phyloP scores from a whole-genome alignment of 768 basidiomycete genomes.

The Lactifluus piperatus region DNA sequence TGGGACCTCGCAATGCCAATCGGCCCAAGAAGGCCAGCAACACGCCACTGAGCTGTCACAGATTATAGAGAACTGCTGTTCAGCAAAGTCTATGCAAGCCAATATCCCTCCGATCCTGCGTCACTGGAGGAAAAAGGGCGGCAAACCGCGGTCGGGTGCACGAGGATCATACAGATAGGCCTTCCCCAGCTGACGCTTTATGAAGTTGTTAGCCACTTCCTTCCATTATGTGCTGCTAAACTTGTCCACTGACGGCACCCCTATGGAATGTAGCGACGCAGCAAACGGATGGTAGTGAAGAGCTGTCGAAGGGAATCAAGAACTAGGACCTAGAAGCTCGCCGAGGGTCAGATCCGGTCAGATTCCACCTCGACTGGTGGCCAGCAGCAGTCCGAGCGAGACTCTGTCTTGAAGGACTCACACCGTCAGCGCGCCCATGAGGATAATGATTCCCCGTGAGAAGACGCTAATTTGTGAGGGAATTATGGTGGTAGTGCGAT shows the following conservation, averaged over 20 bases:
- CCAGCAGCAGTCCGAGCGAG: not conserved
- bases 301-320: not conserved
- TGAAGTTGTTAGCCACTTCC: not conserved
- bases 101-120: not conserved
- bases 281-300: not conserved
- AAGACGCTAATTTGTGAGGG: not conserved
- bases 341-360: not conserved
- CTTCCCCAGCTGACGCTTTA: constrained; percentile 1
- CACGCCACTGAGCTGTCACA: constrained; percentile 8
- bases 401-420: not conserved
- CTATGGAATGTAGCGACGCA: not conserved
- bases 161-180: not conserved
- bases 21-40: not conserved
- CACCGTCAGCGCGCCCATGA: not conserved
- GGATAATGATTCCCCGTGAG: not conserved
- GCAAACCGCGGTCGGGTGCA: not conserved
- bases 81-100: not conserved
- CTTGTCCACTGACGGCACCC: not conserved
- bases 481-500: not conserved
- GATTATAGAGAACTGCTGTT: not conserved
- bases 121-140: not conserved
- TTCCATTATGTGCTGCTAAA: not conserved
- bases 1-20: not conserved
- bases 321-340: not conserved
- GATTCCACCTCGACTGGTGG: too few relatives aligned